Conservation (phyloP, 805 yeast genomes). For the Yamadazyma paraphyllophila region DNA sequence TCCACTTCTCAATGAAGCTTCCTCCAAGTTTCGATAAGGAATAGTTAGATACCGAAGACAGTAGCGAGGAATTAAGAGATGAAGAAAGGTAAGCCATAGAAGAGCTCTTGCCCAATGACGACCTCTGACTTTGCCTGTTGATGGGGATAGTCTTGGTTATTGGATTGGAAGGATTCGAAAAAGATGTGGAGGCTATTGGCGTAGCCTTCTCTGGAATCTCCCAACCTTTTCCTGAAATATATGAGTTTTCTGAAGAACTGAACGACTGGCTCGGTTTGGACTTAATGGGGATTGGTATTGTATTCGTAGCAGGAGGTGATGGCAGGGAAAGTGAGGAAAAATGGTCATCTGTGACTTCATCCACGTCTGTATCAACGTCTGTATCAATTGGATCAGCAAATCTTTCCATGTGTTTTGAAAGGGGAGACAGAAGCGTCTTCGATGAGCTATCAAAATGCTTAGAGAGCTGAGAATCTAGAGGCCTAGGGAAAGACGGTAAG, state of each 20-base stretch:
- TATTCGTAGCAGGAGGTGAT: constrained; percentile 4
- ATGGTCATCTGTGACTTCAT: constrained; percentile 8
- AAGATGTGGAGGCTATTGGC: constrained; percentile 18
- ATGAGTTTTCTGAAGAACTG: constrained; percentile 23
- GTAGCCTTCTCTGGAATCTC: constrained; percentile 42
- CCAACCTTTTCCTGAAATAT: constrained; percentile 44
- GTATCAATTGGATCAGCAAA: constrained; percentile 3
- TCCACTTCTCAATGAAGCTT: constrained; percentile 47
- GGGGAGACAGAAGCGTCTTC: not conserved
- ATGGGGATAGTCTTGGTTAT: constrained; percentile 11
- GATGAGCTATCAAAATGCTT: not conserved
- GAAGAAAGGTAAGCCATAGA: constrained; percentile 42
- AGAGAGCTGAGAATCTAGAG: not conserved
- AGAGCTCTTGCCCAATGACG: constrained; percentile 38
- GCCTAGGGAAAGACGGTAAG: not conserved
- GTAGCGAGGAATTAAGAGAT: constrained; percentile 36
- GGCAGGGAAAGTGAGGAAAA: constrained; percentile 5
- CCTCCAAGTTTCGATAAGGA: constrained; percentile 41
- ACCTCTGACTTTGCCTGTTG: constrained; percentile 13
- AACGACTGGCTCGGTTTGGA: constrained; percentile 13
- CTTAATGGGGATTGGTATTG: constrained; percentile 17
- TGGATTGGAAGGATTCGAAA: constrained; percentile 9
- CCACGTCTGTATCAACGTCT: constrained; percentile 12
- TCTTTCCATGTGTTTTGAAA: not conserved
- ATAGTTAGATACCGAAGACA: constrained; percentile 39